These are phyloP conservation scores for Puccinia coronata DNA, from an alignment of 1,284 basidiomycete species.

Conservation along the genomic window DNA sequence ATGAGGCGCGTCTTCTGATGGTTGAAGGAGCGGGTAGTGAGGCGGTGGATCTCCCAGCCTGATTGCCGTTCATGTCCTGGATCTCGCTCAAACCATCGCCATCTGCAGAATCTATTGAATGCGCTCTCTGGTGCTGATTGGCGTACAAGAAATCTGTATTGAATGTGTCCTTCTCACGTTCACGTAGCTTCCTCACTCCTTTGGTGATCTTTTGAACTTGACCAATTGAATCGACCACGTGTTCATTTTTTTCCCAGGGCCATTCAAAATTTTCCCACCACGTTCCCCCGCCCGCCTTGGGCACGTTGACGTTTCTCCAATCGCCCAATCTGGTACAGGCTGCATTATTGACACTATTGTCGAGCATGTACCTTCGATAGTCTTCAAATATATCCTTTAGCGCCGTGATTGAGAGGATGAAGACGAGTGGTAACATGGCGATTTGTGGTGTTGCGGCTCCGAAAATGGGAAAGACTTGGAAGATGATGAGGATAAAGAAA, in stretches of 20 bases:
- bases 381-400: constrained; percentile 95
- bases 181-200: constrained; percentile 80
- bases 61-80: constrained; percentile 63
- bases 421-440: constrained; percentile 80
- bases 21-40: constrained; percentile 7
- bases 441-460: constrained; percentile 81
- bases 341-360: constrained; percentile 88
- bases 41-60: constrained; percentile 63
- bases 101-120: constrained; percentile 51
- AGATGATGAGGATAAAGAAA: constrained; percentile 78
- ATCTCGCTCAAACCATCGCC: constrained; percentile 56
- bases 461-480: constrained; percentile 88
- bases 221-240: constrained; percentile 38
- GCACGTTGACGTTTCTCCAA: constrained; percentile 83
- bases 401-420: constrained; percentile 83
- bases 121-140: constrained; percentile 61
- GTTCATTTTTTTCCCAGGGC: constrained; percentile 54
- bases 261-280: constrained; percentile 51
- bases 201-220: constrained; percentile 66
- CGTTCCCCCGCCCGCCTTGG: constrained; percentile 61
- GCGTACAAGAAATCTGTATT: constrained; percentile 59
- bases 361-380: constrained; percentile 78
- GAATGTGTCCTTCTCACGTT: constrained; percentile 72
- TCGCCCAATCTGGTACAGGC: constrained; percentile 80
- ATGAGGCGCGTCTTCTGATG: constrained; percentile 46